Evolutionary conservation across 768 basidiomycete genomes (phyloP).

Genomic region (Hericium rajendrae): DNA sequence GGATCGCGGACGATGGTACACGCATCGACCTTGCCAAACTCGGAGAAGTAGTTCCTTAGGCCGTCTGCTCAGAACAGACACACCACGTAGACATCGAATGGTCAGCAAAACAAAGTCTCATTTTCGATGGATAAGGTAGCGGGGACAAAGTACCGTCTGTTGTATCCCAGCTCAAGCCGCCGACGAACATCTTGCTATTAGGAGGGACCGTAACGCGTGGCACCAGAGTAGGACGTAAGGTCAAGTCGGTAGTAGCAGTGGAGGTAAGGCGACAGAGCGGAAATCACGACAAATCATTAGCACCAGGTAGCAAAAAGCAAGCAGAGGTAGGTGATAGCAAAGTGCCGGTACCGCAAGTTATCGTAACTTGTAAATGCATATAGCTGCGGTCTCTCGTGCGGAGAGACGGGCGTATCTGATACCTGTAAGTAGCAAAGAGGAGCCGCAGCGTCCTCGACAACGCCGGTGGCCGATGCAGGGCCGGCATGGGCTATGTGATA

Average conservation of each 20-base stretch:
- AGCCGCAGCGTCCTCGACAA: not conserved
- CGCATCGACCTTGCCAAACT: constrained; percentile 95
- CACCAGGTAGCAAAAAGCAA: constrained; percentile 12
- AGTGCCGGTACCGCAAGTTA: constrained; percentile 7
- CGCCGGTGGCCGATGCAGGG: no score
- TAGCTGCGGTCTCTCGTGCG: constrained; percentile 6
- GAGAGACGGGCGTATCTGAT: constrained; percentile 8
- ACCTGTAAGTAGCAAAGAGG: constrained; percentile 10
- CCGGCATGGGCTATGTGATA: no score
- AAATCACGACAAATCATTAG: constrained; percentile 8
- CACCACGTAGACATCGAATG: constrained; percentile 29
- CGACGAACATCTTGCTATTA: constrained; percentile 99
- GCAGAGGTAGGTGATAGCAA: not conserved
- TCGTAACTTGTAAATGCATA: constrained; percentile 12
- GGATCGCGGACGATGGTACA: constrained; percentile 99
- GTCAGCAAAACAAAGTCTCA: constrained; percentile 29
- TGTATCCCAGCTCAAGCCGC: constrained; percentile 99
- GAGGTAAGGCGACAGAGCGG: constrained; percentile 4
- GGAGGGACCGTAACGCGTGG: constrained; percentile 8
- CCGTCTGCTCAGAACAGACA: constrained; percentile 39
- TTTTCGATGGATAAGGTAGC: constrained; percentile 20
- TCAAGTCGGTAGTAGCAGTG: constrained; percentile 12
- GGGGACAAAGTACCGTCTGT: constrained; percentile 75
- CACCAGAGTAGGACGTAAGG: constrained; percentile 9
- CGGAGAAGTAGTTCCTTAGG: constrained; percentile 80